Evolutionary conservation across 225 moss, liverwort and hornwort species (phyloP).

Genomic region (Straminergon stramineum): DNA sequence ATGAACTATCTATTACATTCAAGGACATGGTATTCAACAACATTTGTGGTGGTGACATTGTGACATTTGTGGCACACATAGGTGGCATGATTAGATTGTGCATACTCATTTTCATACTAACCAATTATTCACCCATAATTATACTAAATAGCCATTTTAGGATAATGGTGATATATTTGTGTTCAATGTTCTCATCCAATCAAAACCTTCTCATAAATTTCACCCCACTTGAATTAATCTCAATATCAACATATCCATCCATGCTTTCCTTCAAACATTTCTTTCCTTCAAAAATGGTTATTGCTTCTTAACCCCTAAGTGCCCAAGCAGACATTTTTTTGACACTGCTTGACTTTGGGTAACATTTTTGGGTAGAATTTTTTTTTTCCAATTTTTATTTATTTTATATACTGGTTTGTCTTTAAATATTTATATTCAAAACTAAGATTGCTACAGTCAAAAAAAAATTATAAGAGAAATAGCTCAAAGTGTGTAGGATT

Average conservation of each 20-base stretch:
- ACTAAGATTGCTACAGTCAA: too few relatives aligned
- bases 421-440: too few relatives aligned
- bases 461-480: too few relatives aligned
- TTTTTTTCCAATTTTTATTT: too few relatives aligned
- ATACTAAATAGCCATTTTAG: not conserved
- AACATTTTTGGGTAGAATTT: too few relatives aligned
- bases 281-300: rapidly evolving
- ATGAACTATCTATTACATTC: too few relatives aligned
- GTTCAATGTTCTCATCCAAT: not conserved
- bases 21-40: not conserved
- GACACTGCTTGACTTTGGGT: too few relatives aligned
- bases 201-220: not conserved
- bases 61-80: rapidly evolving
- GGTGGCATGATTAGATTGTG: too few relatives aligned
- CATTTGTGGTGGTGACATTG: not conserved
- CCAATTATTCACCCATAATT: not conserved
- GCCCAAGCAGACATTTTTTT: too few relatives aligned
- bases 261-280: not conserved
- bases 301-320: not conserved
- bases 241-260: not conserved
- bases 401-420: too few relatives aligned
- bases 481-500: too few relatives aligned
- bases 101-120: not conserved
- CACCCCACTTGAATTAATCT: not conserved
- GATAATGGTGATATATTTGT: too few relatives aligned